phyloP scores from a whole-genome alignment of 108 stramenopile genomes.

The Chaetoceros muelleri region DNA sequence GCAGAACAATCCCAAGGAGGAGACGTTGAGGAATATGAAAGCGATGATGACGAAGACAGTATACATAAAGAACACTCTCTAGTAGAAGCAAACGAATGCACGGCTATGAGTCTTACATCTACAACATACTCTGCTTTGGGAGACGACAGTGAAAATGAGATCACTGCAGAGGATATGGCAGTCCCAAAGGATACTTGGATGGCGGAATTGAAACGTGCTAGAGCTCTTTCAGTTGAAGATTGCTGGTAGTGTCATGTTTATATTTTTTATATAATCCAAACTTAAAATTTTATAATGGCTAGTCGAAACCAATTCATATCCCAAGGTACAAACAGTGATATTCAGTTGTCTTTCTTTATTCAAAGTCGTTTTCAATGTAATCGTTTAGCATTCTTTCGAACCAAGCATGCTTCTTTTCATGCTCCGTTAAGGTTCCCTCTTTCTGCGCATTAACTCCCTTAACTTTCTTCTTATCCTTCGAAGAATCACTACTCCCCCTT shows the following conservation, averaged over 20 bases:
- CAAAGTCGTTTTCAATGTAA: not conserved
- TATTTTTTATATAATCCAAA: not conserved
- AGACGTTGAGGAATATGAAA: not conserved
- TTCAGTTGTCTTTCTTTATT: no score
- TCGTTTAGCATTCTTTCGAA: not conserved
- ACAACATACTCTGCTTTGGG: not conserved
- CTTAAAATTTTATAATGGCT: not conserved
- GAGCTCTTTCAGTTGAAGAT: not conserved
- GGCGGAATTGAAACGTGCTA: not conserved
- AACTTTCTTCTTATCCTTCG: not conserved
- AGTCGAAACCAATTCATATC: not conserved
- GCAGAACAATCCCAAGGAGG: slow-evolving; percentile 4
- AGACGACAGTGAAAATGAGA: not conserved
- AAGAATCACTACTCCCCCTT: no score
- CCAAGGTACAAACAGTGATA: not conserved
- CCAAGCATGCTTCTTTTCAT: not conserved
- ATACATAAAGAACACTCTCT: not conserved
- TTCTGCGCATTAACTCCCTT: no score
- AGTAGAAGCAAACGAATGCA: not conserved
- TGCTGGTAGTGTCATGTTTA: not conserved
- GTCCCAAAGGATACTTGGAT: not conserved
- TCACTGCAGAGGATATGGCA: not conserved
- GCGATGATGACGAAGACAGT: slow-evolving; percentile 16
- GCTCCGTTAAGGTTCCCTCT: no score
- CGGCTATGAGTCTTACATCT: not conserved